phyloP scores from a whole-genome alignment of 495 filamentous ascomycete species.

The Penicillium ucsense region DNA sequence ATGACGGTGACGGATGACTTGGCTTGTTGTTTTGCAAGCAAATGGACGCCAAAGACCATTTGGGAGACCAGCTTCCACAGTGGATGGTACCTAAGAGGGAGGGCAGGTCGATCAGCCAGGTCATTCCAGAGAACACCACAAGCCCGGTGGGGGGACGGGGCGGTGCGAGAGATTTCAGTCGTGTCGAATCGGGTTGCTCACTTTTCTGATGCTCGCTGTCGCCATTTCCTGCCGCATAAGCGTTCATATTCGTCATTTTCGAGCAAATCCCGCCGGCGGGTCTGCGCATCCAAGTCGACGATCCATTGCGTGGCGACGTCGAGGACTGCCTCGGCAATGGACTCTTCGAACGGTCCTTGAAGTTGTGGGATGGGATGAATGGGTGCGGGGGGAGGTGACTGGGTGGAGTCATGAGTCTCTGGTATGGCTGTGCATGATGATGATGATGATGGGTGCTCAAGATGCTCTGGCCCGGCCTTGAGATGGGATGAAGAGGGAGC shows the following conservation, averaged over 20 bases:
- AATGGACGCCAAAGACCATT: conserved; percentile 86
- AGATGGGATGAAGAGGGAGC: too few species aligned
- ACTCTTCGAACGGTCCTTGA: conserved; percentile 91
- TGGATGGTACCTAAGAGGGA: conserved; percentile 53
- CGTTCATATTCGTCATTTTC: conserved; percentile 54
- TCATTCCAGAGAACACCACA: neutral
- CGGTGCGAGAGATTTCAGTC: neutral
- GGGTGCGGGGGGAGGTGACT: neutral
- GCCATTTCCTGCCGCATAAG: conserved; percentile 64
- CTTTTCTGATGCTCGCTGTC: conserved; percentile 52
- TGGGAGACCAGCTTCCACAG: conserved; percentile 86
- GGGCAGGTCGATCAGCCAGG: neutral
- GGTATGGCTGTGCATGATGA: neutral
- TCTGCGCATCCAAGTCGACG: conserved; percentile 52
- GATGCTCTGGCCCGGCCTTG: too few species aligned
- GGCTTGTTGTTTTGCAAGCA: conserved; percentile 74
- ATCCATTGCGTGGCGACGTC: conserved; percentile 37
- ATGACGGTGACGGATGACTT: conserved; percentile 82
- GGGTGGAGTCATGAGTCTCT: neutral
- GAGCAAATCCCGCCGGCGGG: conserved; percentile 58
- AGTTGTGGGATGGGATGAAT: conserved; percentile 62
- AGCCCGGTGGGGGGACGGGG: neutral
- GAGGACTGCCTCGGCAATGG: conserved; percentile 60
- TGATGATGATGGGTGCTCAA: neutral
- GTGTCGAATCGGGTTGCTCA: conserved; percentile 3